These are phyloP conservation scores for Fraxinus baroniana DNA, from an alignment of 305 asterid species.

Conservation along the genomic window DNA sequence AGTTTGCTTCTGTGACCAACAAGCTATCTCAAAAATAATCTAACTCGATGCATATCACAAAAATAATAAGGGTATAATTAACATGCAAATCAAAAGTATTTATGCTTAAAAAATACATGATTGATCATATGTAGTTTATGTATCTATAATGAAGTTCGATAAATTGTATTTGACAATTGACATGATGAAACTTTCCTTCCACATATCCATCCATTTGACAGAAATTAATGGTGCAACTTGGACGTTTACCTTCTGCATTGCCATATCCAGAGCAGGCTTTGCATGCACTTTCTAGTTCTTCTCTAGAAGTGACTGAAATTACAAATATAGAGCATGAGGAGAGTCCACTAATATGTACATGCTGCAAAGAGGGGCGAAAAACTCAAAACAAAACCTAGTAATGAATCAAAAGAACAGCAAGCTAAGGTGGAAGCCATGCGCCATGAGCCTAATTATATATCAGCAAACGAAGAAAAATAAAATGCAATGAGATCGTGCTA, in stretches of 20 bases:
- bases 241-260: constrained; percentile 57
- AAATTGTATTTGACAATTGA: neutral
- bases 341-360: constrained; percentile 13
- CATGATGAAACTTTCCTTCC: neutral
- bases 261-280: constrained; percentile 68
- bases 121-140: neutral
- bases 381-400: constrained; percentile 53
- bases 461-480: constrained; percentile 1
- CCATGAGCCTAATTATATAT: constrained; percentile 61
- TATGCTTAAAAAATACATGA: neutral
- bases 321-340: constrained; percentile 8
- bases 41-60: too few relatives aligned
- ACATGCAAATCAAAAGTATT: too few relatives aligned
- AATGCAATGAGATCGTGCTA: neutral
- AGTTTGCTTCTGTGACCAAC: too few relatives aligned
- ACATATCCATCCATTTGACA: too few relatives aligned
- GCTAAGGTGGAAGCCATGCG: constrained; percentile 97
- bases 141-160: neutral
- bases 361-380: neutral
- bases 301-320: constrained; percentile 56
- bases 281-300: constrained; percentile 78
- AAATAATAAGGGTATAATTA: too few relatives aligned
- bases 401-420: constrained; percentile 45
- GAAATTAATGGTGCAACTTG: constrained; percentile 10
- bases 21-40: too few relatives aligned